Evolutionary conservation across 2,329 filamentous ascomycete species (phyloP), one percentile per base, ranked within the genome.

Genomic region (Fonsecaea pugnacius): DNA sequence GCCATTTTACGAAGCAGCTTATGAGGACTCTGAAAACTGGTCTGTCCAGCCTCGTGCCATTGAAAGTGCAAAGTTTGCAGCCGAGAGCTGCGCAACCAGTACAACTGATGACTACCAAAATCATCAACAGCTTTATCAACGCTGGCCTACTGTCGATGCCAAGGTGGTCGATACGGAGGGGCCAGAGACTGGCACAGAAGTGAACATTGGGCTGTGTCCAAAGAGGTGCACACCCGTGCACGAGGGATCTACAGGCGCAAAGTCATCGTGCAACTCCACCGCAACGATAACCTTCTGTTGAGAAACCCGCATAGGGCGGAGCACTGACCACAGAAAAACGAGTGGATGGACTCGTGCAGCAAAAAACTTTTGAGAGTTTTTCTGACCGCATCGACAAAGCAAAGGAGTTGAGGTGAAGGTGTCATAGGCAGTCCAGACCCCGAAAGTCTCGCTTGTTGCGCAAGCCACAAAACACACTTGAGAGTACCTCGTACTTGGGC

Each of bases 391-490:
- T 48, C 43, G 18, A 48, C 43, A 48, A 10, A 48, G 18, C 18
- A 5, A 27, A 12, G 9, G 43, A 27, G 43, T 24, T 21, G 10
- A 48, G 18, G 43, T 48, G 43, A 48, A 48, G 4, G 43, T 48
- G 43, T 48, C 9, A 48, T 24, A 16, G 21, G 43, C 40, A 64
- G 64, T 67, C 64, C 55, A 67, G 64, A 64, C 64, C 61, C 32
- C 52, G 53, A 62, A 51, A 43, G 57, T 48, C 55, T 67, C 65
- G 65, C 65, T 67, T 67, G 51, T 32, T 52, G 61, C 64, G 64
- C 64, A 65, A 65, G 63, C 63, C 63, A 65, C 63, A 30, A 30
- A 57, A 30, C 57, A 35, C 24, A n/a, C 9, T 18, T 43, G 38
- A 43, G n/a, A 7, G 16, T 43, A 8, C 27, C 27, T 30, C 27